Conservation (phyloP, 2,329 filamentous ascomycete species). For the Hirsutella minnesotensis region DNA sequence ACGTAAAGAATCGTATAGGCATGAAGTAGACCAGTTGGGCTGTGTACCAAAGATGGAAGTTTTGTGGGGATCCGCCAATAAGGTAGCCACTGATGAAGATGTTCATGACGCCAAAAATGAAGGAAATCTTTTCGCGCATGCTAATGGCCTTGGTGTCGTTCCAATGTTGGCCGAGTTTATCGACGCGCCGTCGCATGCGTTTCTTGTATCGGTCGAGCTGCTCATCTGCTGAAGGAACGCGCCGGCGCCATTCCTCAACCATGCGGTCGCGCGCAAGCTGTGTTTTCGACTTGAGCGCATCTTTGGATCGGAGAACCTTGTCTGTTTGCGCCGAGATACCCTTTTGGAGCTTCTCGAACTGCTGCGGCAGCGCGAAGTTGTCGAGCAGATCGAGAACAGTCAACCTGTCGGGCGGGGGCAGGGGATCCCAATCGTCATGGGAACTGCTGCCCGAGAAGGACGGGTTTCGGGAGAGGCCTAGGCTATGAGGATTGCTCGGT, state of each 20-base stretch:
- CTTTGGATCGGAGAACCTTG: conserved; percentile 71
- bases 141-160: conserved; percentile 84
- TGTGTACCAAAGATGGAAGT: conserved; percentile 90
- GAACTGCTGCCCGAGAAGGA: conserved; percentile 77
- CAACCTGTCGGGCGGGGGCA: conserved; percentile 79
- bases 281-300: conserved; percentile 65
- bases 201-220: conserved; percentile 83
- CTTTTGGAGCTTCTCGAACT: conserved; percentile 81
- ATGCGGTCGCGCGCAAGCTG: conserved; percentile 76
- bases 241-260: conserved; percentile 82
- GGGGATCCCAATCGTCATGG: conserved; percentile 77
- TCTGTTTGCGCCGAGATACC: conserved; percentile 73
- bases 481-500: conserved; percentile 33
- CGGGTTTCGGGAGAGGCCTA: conserved; percentile 57
- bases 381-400: conserved; percentile 89
- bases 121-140: conserved; percentile 83
- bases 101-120: conserved; percentile 92
- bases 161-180: conserved; percentile 75
- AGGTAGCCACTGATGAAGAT: conserved; percentile 95
- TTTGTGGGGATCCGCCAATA: conserved; percentile 72
- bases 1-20: conserved; percentile 88
- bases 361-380: conserved; percentile 81
- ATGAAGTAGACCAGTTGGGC: conserved; percentile 85
- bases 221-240: conserved; percentile 79
- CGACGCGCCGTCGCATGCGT: conserved; percentile 81